phyloP scores from a whole-genome alignment of 23 red algal genomes.

The Chondrus crispus region DNA sequence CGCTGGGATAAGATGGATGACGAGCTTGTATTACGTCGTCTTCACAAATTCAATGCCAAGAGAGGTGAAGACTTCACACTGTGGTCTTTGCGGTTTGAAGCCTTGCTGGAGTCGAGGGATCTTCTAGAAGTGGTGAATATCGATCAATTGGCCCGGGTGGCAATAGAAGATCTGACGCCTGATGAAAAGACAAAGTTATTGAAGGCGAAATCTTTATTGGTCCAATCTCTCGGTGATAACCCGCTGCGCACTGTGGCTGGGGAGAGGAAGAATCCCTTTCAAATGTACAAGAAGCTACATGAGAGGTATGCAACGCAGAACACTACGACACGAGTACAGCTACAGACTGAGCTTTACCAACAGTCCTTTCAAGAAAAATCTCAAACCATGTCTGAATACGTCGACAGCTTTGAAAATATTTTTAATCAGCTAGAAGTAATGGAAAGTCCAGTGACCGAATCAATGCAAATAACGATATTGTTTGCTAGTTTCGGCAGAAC shows the following conservation, averaged over 20 bases:
- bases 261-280: not conserved
- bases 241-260: not conserved
- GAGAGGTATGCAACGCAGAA: not conserved
- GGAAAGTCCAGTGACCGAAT: not conserved
- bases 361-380: not conserved
- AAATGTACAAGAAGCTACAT: not conserved
- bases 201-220: not conserved
- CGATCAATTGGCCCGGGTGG: too few relatives aligned
- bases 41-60: too few relatives aligned
- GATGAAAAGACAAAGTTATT: too few relatives aligned
- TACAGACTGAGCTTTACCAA: not conserved
- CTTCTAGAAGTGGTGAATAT: too few relatives aligned
- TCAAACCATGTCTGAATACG: constrained; percentile 1
- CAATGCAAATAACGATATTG: constrained; percentile 9
- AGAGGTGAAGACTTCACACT: too few relatives aligned
- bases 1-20: too few relatives aligned
- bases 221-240: not conserved
- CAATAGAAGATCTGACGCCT: too few relatives aligned
- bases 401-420: constrained; percentile 3
- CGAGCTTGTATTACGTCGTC: too few relatives aligned
- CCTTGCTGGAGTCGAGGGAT: too few relatives aligned
- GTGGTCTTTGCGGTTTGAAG: too few relatives aligned
- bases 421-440: not conserved
- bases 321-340: not conserved
- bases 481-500: not conserved